These are phyloP conservation scores for Aspergillus hortae DNA, from an alignment of 2,329 filamentous ascomycete genomes.

Conservation along the genomic window DNA sequence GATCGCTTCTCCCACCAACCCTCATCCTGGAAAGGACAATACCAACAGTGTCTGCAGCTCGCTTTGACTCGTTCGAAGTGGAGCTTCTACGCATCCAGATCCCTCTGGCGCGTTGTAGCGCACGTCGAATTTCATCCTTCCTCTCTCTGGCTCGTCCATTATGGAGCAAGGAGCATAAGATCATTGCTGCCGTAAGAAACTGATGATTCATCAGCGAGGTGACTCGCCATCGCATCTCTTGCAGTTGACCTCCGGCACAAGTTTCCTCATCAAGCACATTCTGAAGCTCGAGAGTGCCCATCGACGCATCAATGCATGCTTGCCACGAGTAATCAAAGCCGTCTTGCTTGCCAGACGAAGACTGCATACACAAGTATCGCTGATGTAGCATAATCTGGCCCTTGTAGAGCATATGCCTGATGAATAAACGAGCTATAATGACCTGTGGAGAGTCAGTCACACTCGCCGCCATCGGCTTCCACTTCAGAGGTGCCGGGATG, in stretches of 20 bases:
- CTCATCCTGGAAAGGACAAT: slow-evolving; percentile 2
- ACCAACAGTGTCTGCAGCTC: slow-evolving; percentile 10
- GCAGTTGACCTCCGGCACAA: slow-evolving; percentile 51
- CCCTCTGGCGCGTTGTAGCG: slow-evolving; percentile 7
- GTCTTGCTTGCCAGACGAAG: slow-evolving; percentile 12
- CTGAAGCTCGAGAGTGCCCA: slow-evolving; percentile 47
- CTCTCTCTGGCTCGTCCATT: slow-evolving; percentile 3
- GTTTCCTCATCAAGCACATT: slow-evolving; percentile 48
- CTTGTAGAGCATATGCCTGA: slow-evolving; percentile 21
- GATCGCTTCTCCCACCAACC: background rate
- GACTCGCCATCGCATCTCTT: slow-evolving; percentile 54
- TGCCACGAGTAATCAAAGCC: slow-evolving; percentile 38
- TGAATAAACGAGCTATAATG: slow-evolving; percentile 19
- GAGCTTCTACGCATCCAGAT: slow-evolving; percentile 19
- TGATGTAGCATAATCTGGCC: slow-evolving; percentile 21
- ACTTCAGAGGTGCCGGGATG: slow-evolving; percentile 11
- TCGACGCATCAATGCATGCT: slow-evolving; percentile 45
- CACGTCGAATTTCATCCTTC: slow-evolving; percentile 14
- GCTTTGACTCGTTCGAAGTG: slow-evolving; percentile 15
- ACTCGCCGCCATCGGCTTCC: slow-evolving; percentile 15
- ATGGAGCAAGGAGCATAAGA: slow-evolving; percentile 44
- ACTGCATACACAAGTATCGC: slow-evolving; percentile 9
- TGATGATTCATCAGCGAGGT: slow-evolving; percentile 57
- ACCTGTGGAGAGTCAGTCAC: slow-evolving; percentile 21
- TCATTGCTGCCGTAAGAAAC: slow-evolving; percentile 58